Percentiles rank a stretch among this genome's conserved stretches.
These are phyloP conservation scores for Claviceps purpurea DNA, from an alignment of 2,329 filamentous ascomycete genomes.

Conservation along the genomic window DNA sequence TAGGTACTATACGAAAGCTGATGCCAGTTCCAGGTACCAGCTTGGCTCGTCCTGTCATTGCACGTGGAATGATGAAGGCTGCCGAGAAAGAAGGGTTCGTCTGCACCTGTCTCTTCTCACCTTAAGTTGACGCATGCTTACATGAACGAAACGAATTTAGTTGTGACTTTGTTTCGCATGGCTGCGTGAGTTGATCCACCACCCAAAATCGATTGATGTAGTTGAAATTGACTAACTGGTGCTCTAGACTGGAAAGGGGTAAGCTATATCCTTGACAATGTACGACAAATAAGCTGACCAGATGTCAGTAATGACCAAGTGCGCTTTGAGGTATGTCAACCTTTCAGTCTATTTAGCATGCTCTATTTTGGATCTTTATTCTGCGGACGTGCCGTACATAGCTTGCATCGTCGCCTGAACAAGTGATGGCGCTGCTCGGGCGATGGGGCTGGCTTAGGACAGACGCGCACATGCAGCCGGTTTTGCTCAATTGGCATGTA, in stretches of 20 bases:
- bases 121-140: neutral
- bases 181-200: constrained; percentile 1
- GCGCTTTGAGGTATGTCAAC: neutral
- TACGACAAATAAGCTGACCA: neutral
- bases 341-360: neutral
- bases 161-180: neutral
- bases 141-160: neutral
- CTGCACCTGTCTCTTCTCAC: neutral
- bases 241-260: constrained; percentile 1
- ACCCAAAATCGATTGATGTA: neutral
- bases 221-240: neutral
- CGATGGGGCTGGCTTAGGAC: neutral
- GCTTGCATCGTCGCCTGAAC: neutral
- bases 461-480: neutral
- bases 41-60: constrained; percentile 53
- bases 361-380: neutral
- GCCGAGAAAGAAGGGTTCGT: constrained; percentile 15
- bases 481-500: neutral
- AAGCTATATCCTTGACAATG: neutral
- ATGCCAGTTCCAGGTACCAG: constrained; percentile 29
- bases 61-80: constrained; percentile 31
- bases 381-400: neutral
- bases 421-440: neutral
- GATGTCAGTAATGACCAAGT: neutral
- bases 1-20: neutral